phyloP scores from a whole-genome alignment of 176 grass and related monocot genomes.

The Triticum timopheevii region DNA sequence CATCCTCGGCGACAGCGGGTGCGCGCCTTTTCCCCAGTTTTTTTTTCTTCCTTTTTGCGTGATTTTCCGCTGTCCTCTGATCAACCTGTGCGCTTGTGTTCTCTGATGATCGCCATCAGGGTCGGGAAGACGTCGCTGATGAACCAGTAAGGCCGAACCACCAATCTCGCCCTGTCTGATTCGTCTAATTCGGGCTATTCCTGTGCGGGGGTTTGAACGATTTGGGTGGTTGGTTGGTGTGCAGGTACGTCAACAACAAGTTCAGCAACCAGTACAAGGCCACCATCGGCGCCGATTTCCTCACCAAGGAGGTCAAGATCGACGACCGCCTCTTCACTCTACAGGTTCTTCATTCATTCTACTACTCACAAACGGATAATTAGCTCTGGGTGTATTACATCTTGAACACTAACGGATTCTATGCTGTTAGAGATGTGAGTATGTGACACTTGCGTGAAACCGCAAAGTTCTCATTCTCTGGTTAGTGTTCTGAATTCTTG shows the following conservation, averaged over 20 bases:
- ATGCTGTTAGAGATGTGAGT: background rate
- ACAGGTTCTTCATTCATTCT: slow-evolving; percentile 49
- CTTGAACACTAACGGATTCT: background rate
- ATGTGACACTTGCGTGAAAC: background rate
- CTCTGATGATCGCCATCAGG: slow-evolving; percentile 17
- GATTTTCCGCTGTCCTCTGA: background rate
- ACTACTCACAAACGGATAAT: background rate
- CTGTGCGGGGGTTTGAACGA: background rate
- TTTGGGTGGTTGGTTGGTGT: background rate
- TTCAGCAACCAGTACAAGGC: slow-evolving; percentile 99
- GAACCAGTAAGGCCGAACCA: slow-evolving; percentile 69
- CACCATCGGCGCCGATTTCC: slow-evolving; percentile 40
- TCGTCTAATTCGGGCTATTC: background rate
- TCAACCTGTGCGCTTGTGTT: background rate
- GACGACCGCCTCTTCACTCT: slow-evolving; percentile 88
- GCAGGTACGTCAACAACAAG: slow-evolving; percentile 90
- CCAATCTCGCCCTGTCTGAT: background rate
- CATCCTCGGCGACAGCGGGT: slow-evolving; percentile 99
- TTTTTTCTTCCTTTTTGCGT: background rate
- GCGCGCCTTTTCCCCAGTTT: background rate
- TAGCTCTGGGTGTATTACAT: background rate
- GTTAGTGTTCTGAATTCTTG: background rate
- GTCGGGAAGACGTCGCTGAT: slow-evolving; percentile 96
- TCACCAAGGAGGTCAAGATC: slow-evolving; percentile 94
- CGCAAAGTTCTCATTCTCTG: background rate